A percentile compares a stretch with the other conserved stretches of the same genome.
phyloP scores from a whole-genome alignment of 306 rosid genomes.

The Prunus dulcis region DNA sequence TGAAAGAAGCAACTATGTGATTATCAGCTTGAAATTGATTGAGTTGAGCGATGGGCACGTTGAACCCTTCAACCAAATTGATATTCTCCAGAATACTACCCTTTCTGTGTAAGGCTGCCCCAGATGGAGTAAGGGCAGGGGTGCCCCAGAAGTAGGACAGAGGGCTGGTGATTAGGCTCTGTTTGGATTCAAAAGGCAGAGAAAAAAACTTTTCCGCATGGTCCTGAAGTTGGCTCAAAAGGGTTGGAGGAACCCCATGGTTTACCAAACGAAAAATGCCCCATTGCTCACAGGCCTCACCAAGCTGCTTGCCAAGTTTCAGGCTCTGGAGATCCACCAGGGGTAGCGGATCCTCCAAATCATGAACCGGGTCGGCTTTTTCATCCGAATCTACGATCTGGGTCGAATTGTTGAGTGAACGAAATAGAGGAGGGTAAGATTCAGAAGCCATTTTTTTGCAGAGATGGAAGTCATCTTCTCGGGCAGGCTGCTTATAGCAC shows the following conservation, averaged over 20 bases:
- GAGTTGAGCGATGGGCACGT: constrained; percentile 46
- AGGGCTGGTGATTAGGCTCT: constrained; percentile 33
- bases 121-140: constrained; percentile 52
- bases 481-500: not conserved
- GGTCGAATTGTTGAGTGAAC: not conserved
- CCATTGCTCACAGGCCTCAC: constrained; percentile 59
- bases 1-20: constrained; percentile 39
- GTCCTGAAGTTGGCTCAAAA: constrained; percentile 40
- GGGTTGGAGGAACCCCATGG: constrained; percentile 61
- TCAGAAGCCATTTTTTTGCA: constrained; percentile 14
- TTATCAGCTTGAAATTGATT: constrained; percentile 30
- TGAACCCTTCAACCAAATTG: constrained; percentile 65
- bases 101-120: constrained; percentile 26
- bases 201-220: constrained; percentile 33
- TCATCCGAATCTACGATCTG: not conserved
- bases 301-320: constrained; percentile 19
- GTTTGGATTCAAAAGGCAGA: constrained; percentile 50
- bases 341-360: constrained; percentile 36
- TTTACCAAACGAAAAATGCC: constrained; percentile 69
- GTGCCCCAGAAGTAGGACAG: constrained; percentile 74
- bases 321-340: constrained; percentile 46
- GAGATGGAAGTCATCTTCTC: not conserved
- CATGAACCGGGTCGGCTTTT: not conserved
- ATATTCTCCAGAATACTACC: constrained; percentile 19
- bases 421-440: constrained; percentile 54